A percentile compares a stretch with the other conserved stretches of the same genome.
Conservation (phyloP, 345 rosid genomes). For the Moricandia arvensis region DNA sequence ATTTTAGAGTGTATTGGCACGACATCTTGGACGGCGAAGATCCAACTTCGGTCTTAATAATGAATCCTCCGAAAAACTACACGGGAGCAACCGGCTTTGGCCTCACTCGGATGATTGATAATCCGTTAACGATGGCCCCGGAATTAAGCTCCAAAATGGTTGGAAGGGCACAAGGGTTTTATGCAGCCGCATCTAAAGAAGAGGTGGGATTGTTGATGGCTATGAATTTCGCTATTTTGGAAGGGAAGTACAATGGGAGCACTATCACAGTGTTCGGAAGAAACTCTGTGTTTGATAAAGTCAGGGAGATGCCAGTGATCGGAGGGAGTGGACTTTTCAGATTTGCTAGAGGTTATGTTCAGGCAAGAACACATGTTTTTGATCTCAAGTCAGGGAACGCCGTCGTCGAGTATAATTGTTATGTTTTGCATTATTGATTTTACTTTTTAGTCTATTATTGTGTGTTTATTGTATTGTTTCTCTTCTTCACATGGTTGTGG, state of each 20-base stretch:
- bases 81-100: conserved; percentile 41
- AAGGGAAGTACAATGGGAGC: conserved; percentile 72
- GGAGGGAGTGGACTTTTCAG: conserved; percentile 76
- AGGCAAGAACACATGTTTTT: conserved; percentile 47
- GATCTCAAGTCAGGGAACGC: conserved; percentile 45
- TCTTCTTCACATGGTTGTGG: background rate
- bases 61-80: conserved; percentile 34
- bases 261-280: conserved; percentile 60
- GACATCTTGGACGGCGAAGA: conserved; percentile 48
- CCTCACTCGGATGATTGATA: conserved; percentile 55
- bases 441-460: background rate
- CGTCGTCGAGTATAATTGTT: conserved; percentile 48
- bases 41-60: conserved; percentile 42
- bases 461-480: background rate
- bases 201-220: conserved; percentile 59
- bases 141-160: conserved; percentile 53
- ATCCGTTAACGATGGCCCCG: conserved; percentile 57
- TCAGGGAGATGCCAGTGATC: conserved; percentile 77
- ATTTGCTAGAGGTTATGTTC: conserved; percentile 70
- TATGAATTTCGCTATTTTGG: conserved; percentile 58
- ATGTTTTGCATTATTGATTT: conserved; percentile 50
- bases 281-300: conserved; percentile 45
- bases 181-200: conserved; percentile 48
- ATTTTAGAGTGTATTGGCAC: conserved; percentile 64
- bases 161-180: conserved; percentile 76